A percentile compares a stretch with the other conserved stretches of the same genome.
Conservation (phyloP, 495 filamentous ascomycete species). For the Trichoderma reesei region DNA sequence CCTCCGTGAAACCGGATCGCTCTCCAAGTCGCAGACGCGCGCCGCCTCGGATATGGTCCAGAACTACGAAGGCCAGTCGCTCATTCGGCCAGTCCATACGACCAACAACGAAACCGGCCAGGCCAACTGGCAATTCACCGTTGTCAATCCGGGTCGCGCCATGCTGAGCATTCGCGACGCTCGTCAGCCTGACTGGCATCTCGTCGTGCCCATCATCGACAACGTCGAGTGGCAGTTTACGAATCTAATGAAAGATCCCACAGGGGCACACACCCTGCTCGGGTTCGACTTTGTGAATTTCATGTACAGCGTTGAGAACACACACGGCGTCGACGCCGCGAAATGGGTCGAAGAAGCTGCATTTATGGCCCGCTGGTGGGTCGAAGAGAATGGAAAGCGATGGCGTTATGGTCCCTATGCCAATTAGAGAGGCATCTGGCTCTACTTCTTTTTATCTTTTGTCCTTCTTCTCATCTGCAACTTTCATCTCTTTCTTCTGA, state of each 20-base stretch:
- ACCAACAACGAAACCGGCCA: conserved; percentile 23
- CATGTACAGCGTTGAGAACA: conserved; percentile 18
- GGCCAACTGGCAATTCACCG: conserved; percentile 34
- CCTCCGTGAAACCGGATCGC: conserved; percentile 34
- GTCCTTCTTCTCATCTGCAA: too few relatives aligned
- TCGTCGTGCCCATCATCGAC: conserved; percentile 32
- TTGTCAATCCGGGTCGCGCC: conserved; percentile 38
- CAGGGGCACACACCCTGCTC: conserved; percentile 25
- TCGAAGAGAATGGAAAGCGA: conserved; percentile 8
- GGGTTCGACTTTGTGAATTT: conserved; percentile 27
- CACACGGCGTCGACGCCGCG: conserved; percentile 28
- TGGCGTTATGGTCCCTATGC: conserved; percentile 8
- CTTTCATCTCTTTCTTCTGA: background rate
- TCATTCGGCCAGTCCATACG: conserved; percentile 31
- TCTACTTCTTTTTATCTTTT: background rate
- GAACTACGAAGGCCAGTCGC: conserved; percentile 38
- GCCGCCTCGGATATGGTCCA: conserved; percentile 31
- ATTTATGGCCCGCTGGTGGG: conserved; percentile 9
- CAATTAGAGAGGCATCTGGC: background rate
- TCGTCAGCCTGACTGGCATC: conserved; percentile 25
- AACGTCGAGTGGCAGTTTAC: conserved; percentile 32
- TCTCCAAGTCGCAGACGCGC: conserved; percentile 23
- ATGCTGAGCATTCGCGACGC: conserved; percentile 33
- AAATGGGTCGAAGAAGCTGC: conserved; percentile 34
- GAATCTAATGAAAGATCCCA: conserved; percentile 25